Percentiles rank a stretch among this genome's conserved stretches.
Evolutionary conservation across 257 asterid species (phyloP).

Genomic region (Avicennia marina): DNA sequence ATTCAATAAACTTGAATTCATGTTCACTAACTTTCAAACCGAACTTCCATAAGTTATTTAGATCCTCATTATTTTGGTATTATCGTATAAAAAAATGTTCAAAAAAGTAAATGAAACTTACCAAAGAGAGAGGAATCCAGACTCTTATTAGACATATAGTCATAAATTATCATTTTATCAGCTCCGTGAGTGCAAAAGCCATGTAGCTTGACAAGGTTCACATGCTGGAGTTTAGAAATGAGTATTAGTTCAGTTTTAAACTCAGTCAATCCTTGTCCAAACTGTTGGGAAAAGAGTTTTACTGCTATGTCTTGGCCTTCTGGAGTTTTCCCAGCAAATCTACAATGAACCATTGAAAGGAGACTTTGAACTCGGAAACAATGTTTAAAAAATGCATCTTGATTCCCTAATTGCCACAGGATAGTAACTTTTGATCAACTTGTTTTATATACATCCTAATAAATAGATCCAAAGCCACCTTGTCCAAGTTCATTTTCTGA

Average conservation of each 20-base stretch:
- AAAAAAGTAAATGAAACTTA: constrained; percentile 14
- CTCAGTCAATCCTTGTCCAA: constrained; percentile 59
- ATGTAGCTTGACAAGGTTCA: constrained; percentile 50
- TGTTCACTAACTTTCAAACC: too few relatives aligned
- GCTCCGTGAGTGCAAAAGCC: constrained; percentile 53
- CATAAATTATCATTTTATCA: constrained; percentile 57
- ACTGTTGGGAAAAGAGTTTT: constrained; percentile 46
- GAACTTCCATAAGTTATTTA: too few relatives aligned
- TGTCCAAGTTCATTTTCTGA: neutral
- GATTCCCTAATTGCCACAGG: too few relatives aligned
- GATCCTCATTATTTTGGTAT: too few relatives aligned
- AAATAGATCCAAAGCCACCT: neutral
- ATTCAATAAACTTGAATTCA: too few relatives aligned
- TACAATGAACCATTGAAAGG: too few relatives aligned
- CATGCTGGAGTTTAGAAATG: constrained; percentile 59
- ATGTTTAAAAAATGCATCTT: too few relatives aligned
- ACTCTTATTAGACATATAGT: constrained; percentile 62
- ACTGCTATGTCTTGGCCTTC: constrained; percentile 60
- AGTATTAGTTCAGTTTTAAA: constrained; percentile 57
- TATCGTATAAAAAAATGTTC: too few relatives aligned
- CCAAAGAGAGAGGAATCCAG: constrained; percentile 55
- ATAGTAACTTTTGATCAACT: too few relatives aligned
- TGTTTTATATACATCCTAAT: too few relatives aligned
- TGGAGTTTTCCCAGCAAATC: constrained; percentile 15
- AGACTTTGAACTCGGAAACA: too few relatives aligned